A percentile compares a stretch with the other conserved stretches of the same genome.
phyloP scores from a whole-genome alignment of 768 basidiomycete genomes.

The Inosperma sp. region DNA sequence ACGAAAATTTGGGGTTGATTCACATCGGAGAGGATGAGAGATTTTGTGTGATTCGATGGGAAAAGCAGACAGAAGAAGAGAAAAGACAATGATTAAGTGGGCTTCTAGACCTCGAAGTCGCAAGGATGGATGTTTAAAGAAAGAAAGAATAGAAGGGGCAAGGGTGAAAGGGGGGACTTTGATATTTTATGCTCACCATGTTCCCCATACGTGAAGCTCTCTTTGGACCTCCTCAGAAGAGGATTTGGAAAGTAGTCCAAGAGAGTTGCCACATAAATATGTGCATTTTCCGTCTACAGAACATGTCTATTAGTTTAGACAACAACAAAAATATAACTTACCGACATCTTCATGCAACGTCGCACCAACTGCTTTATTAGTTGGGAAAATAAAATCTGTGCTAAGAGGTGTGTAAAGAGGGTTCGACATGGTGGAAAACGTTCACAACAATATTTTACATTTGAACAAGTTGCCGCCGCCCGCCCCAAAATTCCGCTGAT shows the following conservation, averaged over 20 bases:
- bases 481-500: slow-evolving; percentile 1
- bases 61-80: slow-evolving; percentile 9
- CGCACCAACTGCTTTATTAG: slow-evolving; percentile 47
- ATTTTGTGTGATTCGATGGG: slow-evolving; percentile 15
- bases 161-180: slow-evolving; percentile 20
- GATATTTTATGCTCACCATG: slow-evolving; percentile 37
- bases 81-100: slow-evolving; percentile 8
- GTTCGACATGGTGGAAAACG: slow-evolving; percentile 1
- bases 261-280: slow-evolving; percentile 95
- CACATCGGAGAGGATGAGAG: slow-evolving; percentile 8
- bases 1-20: too few relatives aligned
- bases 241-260: slow-evolving; percentile 75
- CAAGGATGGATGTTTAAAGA: slow-evolving; percentile 1
- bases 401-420: slow-evolving; percentile 39
- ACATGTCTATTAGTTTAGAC: slow-evolving; percentile 11
- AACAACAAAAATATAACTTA: slow-evolving; percentile 19
- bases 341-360: slow-evolving; percentile 36
- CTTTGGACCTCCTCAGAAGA: slow-evolving; percentile 70
- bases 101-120: slow-evolving; percentile 11
- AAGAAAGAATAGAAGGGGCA: not conserved
- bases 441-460: not conserved
- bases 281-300: slow-evolving; percentile 52
- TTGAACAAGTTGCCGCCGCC: not conserved
- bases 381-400: slow-evolving; percentile 54
- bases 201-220: slow-evolving; percentile 82